Base-by-base conservation (phyloP, 2,329 filamentous ascomycete genomes). In the Nigrospora osmanthi region DNA sequence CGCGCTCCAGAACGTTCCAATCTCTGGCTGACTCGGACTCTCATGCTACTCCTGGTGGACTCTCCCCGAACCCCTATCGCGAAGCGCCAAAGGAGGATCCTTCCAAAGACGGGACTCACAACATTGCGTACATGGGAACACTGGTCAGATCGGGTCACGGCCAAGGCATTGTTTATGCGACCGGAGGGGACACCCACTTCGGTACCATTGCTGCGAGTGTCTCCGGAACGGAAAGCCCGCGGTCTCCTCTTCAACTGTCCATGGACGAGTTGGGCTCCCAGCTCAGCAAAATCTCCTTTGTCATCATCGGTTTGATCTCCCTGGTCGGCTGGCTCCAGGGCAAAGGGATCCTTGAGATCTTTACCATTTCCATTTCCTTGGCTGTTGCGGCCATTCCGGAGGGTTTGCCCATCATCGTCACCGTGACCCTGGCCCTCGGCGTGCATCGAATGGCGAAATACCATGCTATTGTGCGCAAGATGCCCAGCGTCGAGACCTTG, bases 211-310 rank as follows among this genome's bases (percentile, higher is more conserved):
- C 91, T 16, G 86, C 90, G 14, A 96, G 90, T 43, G 78, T 98
- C 23, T 89, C 91, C 40, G 88, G 93, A 49, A 98, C 95, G 28
- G 93, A 97, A 64, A 95, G 89, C 58, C 93, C 93, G 0, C 79
- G 93, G 37, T 98, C 93, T 4, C 93, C 93, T 10, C 73, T 98
- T 30, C 93, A 98, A 62, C 68, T 95, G 10, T 95, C 89, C 15
- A 98, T 98, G 94, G 93, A 98, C 63, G 82, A 89, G n/a, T 79
- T 98, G 2, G 93, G 93, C 30, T 90, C 94, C 44, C 91, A 98
- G 60, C 74, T 98, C 45, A 97, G 90, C 69, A 95, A 96, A 65
- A 88, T 95, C 60, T 98, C 93, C 0, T 97, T 98, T 61, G 85
- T 82, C 14, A 88, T 98, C 33, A 98, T 98, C 43, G 90, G 78